These are phyloP conservation scores for Diaporthe destruens DNA, from an alignment of 2,329 filamentous ascomycete genomes.

Conservation along the genomic window DNA sequence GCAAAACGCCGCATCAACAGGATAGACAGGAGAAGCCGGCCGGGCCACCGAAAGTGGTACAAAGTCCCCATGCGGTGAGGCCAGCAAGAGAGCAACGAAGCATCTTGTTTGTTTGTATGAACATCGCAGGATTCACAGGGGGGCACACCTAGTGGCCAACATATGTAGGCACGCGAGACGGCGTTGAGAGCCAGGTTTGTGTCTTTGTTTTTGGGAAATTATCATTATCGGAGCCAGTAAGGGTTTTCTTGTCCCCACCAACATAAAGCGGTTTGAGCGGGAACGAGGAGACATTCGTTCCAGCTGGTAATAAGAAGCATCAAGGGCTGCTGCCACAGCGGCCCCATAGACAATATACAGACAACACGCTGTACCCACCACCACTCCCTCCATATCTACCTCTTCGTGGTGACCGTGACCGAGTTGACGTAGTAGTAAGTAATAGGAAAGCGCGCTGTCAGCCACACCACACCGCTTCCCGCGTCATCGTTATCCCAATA, in stretches of 20 bases:
- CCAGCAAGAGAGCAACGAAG: conserved; percentile 14
- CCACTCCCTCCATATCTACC: background rate
- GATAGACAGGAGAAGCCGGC: no score
- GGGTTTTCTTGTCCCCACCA: background rate
- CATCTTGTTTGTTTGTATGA: no score
- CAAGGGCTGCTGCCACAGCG: background rate
- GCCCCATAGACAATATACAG: background rate
- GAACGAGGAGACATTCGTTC: conserved; percentile 2
- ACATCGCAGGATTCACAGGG: background rate
- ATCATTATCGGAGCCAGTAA: conserved; percentile 18
- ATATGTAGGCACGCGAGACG: background rate
- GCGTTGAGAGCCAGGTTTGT: background rate
- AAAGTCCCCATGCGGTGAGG: background rate
- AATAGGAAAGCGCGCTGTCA: background rate
- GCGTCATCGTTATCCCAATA: conserved; percentile 10
- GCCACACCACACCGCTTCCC: no score
- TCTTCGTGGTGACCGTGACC: background rate
- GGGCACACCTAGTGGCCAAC: background rate
- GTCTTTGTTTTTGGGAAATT: background rate
- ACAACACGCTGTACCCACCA: background rate
- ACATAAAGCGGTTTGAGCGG: background rate
- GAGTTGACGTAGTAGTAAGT: background rate
- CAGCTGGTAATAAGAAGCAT: background rate
- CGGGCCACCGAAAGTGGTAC: background rate
- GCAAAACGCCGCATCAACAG: background rate